Conservation (phyloP, 2,329 filamentous ascomycete species). For the Pestalotiopsis sp. region DNA sequence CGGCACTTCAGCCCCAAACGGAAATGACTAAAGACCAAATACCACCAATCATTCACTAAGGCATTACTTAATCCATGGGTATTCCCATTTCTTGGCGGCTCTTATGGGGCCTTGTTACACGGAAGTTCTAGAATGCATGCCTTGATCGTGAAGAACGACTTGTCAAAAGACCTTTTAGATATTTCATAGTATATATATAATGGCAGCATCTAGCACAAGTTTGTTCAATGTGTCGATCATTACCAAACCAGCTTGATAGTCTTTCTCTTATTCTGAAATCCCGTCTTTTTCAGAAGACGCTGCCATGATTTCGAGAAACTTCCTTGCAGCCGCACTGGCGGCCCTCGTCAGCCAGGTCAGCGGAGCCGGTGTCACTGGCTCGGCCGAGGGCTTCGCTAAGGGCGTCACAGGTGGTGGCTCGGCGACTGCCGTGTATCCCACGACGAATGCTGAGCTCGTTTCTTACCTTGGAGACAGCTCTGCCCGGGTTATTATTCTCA, state of each 20-base stretch:
- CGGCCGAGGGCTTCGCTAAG: conserved; percentile 46
- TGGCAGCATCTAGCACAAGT: background rate
- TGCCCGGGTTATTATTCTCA: conserved; percentile 60
- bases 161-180: background rate
- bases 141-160: background rate
- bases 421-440: conserved; percentile 56
- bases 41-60: conserved; percentile 14
- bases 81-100: background rate
- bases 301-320: conserved; percentile 4
- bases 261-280: background rate
- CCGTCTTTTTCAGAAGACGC: background rate
- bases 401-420: conserved; percentile 64
- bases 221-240: background rate
- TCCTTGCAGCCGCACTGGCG: conserved; percentile 6
- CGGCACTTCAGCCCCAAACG: background rate
- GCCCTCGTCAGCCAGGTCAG: background rate
- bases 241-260: background rate
- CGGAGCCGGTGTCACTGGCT: conserved; percentile 36
- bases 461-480: conserved; percentile 58
- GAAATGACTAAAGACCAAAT: conserved; percentile 8
- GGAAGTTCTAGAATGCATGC: background rate
- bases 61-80: background rate
- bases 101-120: background rate
- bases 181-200: background rate
- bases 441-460: conserved; percentile 57